Evolutionary conservation across 2,329 filamentous ascomycete genomes (phyloP).

Genomic region (Colletotrichum liriopes): DNA sequence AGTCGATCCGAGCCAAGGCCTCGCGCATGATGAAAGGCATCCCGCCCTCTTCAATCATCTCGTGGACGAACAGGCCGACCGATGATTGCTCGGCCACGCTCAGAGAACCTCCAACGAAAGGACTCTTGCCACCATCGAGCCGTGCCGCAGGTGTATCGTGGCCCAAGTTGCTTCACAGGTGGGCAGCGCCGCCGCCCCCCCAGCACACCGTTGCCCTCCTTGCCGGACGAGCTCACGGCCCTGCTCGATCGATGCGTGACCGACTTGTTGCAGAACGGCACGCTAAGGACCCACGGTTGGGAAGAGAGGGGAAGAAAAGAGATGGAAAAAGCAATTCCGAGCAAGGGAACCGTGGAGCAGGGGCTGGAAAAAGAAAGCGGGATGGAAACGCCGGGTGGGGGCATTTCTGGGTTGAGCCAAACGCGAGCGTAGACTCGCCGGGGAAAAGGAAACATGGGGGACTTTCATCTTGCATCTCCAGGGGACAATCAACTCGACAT

Average conservation of each 20-base stretch:
- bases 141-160: not conserved
- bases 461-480: constrained; percentile 13
- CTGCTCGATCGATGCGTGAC: constrained; percentile 23
- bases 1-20: not conserved
- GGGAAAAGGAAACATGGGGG: constrained; percentile 32
- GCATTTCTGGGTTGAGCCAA: constrained; percentile 16
- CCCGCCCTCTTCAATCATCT: not conserved
- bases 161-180: not conserved
- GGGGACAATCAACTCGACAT: not conserved
- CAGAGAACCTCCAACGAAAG: not conserved
- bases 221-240: constrained; percentile 5
- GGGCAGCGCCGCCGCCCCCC: not conserved
- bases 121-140: not conserved
- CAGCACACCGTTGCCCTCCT: constrained; percentile 9
- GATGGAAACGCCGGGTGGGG: constrained; percentile 21
- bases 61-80: constrained; percentile 5
- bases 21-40: constrained; percentile 9
- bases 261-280: constrained; percentile 40
- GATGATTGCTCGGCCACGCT: not conserved
- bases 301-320: constrained; percentile 3
- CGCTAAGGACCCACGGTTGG: constrained; percentile 30
- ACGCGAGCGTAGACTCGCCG: constrained; percentile 12
- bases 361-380: constrained; percentile 31
- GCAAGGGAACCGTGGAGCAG: constrained; percentile 21
- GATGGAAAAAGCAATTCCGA: constrained; percentile 20